Evolutionary conservation across 1,139 yeast species (phyloP).

Genomic region (Candida tunisiensis): DNA sequence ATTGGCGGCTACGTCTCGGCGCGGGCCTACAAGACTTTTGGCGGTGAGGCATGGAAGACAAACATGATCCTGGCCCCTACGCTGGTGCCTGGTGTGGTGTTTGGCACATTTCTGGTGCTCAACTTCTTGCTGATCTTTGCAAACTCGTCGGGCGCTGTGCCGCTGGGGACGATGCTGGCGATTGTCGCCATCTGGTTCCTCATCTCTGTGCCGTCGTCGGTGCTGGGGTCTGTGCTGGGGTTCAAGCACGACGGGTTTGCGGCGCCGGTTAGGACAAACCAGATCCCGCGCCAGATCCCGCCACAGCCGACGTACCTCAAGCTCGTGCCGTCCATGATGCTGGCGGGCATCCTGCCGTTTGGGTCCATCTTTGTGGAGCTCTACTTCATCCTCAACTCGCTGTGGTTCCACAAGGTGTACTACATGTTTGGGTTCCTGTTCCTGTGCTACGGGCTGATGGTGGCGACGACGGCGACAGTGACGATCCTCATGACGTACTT

Average conservation of each 20-base stretch:
- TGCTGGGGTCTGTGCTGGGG: constrained; percentile 64
- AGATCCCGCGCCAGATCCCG: constrained; percentile 94
- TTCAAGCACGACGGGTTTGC: constrained; percentile 42
- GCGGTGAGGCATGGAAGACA: constrained; percentile 83
- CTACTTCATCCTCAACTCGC: constrained; percentile 70
- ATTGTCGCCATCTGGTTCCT: constrained; percentile 72
- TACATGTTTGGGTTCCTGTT: constrained; percentile 97
- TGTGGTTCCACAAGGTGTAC: constrained; percentile 89
- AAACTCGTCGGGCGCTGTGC: constrained; percentile 88
- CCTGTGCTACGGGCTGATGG: constrained; percentile 70
- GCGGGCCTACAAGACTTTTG: constrained; percentile 70
- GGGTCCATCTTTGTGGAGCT: constrained; percentile 91
- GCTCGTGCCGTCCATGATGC: constrained; percentile 46
- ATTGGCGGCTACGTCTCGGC: constrained; percentile 82
- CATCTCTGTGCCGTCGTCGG: constrained; percentile 71
- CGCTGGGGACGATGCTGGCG: constrained; percentile 77
- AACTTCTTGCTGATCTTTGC: constrained; percentile 71
- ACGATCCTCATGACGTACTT: constrained; percentile 71
- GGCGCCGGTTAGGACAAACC: constrained; percentile 70
- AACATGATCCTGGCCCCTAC: constrained; percentile 73
- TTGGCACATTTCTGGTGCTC: constrained; percentile 44
- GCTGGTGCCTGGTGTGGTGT: constrained; percentile 66
- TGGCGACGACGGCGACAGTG: constrained; percentile 66
- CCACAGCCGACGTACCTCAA: constrained; percentile 73
- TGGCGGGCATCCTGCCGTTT: constrained; percentile 88